Conservation (phyloP, 1,284 basidiomycete species). For the Gomphus bonarii region DNA sequence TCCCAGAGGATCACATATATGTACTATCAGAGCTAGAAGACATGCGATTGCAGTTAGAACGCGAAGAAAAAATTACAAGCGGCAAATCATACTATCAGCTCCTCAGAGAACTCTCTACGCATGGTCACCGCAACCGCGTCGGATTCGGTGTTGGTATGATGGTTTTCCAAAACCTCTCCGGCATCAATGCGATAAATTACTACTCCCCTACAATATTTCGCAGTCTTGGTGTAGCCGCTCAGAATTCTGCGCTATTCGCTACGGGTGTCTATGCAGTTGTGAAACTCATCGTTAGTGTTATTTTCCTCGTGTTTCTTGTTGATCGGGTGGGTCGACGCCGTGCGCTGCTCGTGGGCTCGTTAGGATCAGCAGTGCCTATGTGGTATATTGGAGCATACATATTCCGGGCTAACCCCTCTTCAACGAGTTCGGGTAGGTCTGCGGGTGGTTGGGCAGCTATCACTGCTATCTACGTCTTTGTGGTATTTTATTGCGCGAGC, state of each 20-base stretch:
- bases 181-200: slow-evolving; percentile 34
- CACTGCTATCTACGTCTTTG: not conserved
- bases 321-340: slow-evolving; percentile 28
- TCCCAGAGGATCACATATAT: slow-evolving; percentile 29
- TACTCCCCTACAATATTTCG: slow-evolving; percentile 32
- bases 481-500: slow-evolving; percentile 11
- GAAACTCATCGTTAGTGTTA: slow-evolving; percentile 20
- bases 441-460: not conserved
- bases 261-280: slow-evolving; percentile 38
- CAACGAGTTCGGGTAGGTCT: slow-evolving; percentile 17
- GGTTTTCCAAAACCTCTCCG: slow-evolving; percentile 14
- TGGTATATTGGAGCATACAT: slow-evolving; percentile 19
- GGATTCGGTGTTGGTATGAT: not conserved
- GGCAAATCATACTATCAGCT: slow-evolving; percentile 7
- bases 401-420: not conserved
- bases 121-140: not conserved
- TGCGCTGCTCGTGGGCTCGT: slow-evolving; percentile 31
- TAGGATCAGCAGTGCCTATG: slow-evolving; percentile 32
- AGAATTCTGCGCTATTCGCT: slow-evolving; percentile 29
- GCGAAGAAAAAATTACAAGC: not conserved
- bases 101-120: slow-evolving; percentile 10
- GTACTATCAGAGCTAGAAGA: slow-evolving; percentile 25
- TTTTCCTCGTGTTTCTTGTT: not conserved
- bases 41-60: not conserved
- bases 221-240: slow-evolving; percentile 32